These are phyloP conservation scores for Blastomyces silverae DNA, from an alignment of 2,329 filamentous ascomycete species.

Conservation along the genomic window DNA sequence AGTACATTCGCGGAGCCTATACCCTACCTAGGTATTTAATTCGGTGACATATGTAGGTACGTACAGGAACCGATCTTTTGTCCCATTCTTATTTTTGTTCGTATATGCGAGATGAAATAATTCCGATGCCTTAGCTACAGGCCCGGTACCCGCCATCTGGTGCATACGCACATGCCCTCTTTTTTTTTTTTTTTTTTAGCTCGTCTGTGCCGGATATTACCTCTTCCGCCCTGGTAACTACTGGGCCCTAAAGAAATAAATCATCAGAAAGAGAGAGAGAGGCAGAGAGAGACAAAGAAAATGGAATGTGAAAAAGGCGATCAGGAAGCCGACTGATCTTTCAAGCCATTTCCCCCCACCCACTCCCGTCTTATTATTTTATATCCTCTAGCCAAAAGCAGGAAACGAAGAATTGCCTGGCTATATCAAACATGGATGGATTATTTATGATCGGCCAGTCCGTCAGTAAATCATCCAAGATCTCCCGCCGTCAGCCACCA, in stretches of 20 bases:
- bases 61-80: neutral
- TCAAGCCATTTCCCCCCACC: neutral
- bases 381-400: constrained; percentile 4
- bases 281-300: constrained; percentile 2
- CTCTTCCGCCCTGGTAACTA: neutral
- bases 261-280: neutral
- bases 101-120: constrained; percentile 2
- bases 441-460: neutral
- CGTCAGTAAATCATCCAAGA: neutral
- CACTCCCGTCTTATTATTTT: neutral
- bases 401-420: neutral
- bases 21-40: constrained; percentile 1
- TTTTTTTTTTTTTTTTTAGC: too few relatives aligned
- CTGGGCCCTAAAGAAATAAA: neutral
- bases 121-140: constrained; percentile 2
- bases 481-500: neutral
- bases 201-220: neutral
- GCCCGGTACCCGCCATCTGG: neutral
- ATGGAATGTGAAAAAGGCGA: neutral
- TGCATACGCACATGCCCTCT: neutral
- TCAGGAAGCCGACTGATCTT: neutral
- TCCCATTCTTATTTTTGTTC: neutral
- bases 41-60: constrained; percentile 8
- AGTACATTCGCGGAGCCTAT: neutral
- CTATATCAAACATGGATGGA: neutral